Conservation (phyloP, 768 basidiomycete species). For the Collybia mongolica region DNA sequence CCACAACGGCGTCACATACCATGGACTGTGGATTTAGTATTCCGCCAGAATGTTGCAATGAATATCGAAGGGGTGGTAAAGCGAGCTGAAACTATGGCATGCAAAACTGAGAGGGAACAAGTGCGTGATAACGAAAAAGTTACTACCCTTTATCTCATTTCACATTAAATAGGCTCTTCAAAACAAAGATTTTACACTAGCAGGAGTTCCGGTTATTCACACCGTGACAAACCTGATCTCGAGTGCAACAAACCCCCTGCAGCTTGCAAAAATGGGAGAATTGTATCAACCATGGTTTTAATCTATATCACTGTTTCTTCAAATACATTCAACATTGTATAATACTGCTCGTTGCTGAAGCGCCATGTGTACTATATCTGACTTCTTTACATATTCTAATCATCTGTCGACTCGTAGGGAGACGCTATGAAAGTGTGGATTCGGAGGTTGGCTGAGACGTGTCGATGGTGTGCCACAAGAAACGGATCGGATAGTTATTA, state of each 20-base stretch:
- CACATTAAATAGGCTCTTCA: conserved; percentile 18
- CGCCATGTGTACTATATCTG: too few species aligned
- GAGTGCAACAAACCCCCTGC: conserved; percentile 81
- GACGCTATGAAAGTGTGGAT: too few species aligned
- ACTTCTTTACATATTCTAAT: too few species aligned
- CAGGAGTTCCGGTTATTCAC: conserved; percentile 64
- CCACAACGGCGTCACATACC: conserved; percentile 41
- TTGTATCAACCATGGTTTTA: conserved; percentile 86
- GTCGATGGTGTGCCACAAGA: too few species aligned
- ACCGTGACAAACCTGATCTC: conserved; percentile 83
- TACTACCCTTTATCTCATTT: conserved; percentile 22
- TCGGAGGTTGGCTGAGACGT: too few species aligned
- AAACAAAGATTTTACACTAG: conserved; percentile 30
- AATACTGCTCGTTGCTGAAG: too few species aligned
- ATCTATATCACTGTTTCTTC: conserved; percentile 7
- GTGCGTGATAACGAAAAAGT: conserved; percentile 33
- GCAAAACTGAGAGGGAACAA: conserved; percentile 83
- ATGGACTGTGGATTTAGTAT: conserved; percentile 55
- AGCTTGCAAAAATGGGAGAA: conserved; percentile 85
- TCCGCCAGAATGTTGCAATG: conserved; percentile 52
- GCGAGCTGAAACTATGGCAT: conserved; percentile 80
- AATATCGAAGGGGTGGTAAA: conserved; percentile 73
- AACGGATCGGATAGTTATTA: too few species aligned
- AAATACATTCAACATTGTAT: too few species aligned
- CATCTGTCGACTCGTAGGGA: too few species aligned